These are phyloP conservation scores for Podila epicladia DNA, from an alignment of 192 early-diverging fungal genomes.

Conservation along the genomic window DNA sequence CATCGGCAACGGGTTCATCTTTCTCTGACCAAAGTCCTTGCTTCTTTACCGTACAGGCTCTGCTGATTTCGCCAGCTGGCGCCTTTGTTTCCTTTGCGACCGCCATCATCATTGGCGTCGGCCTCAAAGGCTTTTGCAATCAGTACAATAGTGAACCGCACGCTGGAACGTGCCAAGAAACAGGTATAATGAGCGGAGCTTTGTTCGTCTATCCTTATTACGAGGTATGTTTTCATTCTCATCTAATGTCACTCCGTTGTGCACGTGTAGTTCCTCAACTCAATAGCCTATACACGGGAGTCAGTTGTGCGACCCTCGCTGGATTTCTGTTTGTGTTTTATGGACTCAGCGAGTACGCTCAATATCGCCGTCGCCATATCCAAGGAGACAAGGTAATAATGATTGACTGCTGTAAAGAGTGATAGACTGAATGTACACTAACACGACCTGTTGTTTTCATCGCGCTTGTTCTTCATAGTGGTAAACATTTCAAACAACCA, in stretches of 20 bases:
- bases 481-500: no score
- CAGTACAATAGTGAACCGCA: background rate
- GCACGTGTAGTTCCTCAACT: background rate
- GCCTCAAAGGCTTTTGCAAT: slow-evolving; percentile 5
- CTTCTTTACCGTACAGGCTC: background rate
- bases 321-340: slow-evolving; percentile 12
- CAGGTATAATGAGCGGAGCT: no score
- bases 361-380: slow-evolving; percentile 13
- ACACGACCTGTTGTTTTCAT: no score
- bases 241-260: background rate
- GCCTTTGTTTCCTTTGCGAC: slow-evolving; percentile 7
- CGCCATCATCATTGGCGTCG: slow-evolving; percentile 6
- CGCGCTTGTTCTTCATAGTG: no score
- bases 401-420: no score
- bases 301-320: slow-evolving; percentile 1
- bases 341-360: slow-evolving; percentile 3
- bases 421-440: no score
- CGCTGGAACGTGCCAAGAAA: background rate
- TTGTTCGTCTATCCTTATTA: background rate
- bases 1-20: background rate
- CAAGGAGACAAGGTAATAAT: slow-evolving; percentile 11
- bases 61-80: background rate
- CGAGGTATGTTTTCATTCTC: no score
- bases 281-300: slow-evolving; percentile 4
- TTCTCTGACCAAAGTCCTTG: background rate